Evolutionary conservation across 805 yeast genomes (phyloP), one percentile per base, ranked within the genome.

Genomic region (Metschnikowia santaceciliae): DNA sequence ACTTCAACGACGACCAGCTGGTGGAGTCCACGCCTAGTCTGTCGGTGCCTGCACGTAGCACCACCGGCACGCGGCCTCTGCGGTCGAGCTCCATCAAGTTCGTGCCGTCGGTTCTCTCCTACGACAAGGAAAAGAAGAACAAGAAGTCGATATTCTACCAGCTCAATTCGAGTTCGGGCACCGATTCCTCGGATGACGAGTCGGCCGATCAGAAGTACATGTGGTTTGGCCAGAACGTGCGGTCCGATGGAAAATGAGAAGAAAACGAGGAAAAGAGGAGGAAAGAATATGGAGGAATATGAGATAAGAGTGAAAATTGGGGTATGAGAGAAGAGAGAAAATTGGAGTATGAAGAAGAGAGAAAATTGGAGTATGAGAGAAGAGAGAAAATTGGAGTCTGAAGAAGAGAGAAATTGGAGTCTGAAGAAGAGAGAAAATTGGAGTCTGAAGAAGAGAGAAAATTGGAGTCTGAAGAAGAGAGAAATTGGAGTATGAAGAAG

Each of bases 191-290:
- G 47, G 58, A 55, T 30, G 55, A 50, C 17, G 54, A 59, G 42
- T 53, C 51, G 36, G 35, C 32, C 17, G 55, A 49, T 13, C 52
- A 53, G 39, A 62, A 62, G 52, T 66, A 65, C 56, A 57, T 65
- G 52, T 72, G 77, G 76, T 69, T 72, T 60, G 75, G 76, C 10
- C 68, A 66, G 55, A 71, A 70, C 53, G 60, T 62, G 55, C 54
- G 53, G 14, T 8, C 41, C 15, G 47, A 36, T 23, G 23, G 20
- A 19, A 42, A 13, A 5, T 42, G 26, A 26, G 30, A 23, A 8
- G 30, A 8, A 7, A 7, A 23, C 8, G 26, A 23, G 10, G 8
- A 7, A 23, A 23, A 0, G 8, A 2, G 8, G 30, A 8, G 30
- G 10, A 23, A 6, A 7, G 2, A 7, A 7, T 23, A 23, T 23